phyloP scores from a whole-genome alignment of 768 basidiomycete genomes.

The Clitopilus passeckerianus region DNA sequence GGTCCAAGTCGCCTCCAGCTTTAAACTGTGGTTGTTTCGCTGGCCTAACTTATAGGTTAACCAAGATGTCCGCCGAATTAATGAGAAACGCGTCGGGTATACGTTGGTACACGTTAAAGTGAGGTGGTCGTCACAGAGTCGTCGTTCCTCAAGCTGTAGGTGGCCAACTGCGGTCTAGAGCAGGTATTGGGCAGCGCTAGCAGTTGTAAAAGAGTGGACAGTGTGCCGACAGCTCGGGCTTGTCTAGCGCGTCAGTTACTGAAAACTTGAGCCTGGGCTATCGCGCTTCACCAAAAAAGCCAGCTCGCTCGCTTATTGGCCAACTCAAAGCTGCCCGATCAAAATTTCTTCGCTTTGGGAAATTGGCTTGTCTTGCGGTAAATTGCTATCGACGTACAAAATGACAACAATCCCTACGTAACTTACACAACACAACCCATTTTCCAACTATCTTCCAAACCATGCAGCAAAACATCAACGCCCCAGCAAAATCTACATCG shows the following conservation, averaged over 20 bases:
- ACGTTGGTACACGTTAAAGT: neutral
- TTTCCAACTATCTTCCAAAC: neutral
- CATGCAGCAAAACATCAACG: neutral
- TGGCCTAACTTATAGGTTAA: neutral
- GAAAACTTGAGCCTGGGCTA: neutral
- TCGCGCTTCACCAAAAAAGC: neutral
- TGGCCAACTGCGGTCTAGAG: no score
- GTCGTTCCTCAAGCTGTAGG: neutral
- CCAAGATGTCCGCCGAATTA: neutral
- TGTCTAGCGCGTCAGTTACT: neutral
- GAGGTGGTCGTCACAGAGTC: neutral
- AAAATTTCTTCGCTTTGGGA: neutral
- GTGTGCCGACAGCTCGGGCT: neutral
- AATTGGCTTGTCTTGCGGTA: neutral
- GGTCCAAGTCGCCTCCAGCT: neutral
- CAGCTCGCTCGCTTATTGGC: neutral
- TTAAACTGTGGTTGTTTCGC: neutral
- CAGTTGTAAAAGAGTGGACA: neutral
- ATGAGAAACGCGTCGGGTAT: neutral
- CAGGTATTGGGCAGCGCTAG: neutral
- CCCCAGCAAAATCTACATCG: neutral
- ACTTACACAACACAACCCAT: neutral
- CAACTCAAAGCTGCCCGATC: neutral
- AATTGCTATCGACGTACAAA: neutral
- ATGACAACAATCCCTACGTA: neutral